Evolutionary conservation across 192 early-diverging fungal genomes (phyloP), one percentile per base, ranked within the genome.

Genomic region (Geranomyces michiganensis): DNA sequence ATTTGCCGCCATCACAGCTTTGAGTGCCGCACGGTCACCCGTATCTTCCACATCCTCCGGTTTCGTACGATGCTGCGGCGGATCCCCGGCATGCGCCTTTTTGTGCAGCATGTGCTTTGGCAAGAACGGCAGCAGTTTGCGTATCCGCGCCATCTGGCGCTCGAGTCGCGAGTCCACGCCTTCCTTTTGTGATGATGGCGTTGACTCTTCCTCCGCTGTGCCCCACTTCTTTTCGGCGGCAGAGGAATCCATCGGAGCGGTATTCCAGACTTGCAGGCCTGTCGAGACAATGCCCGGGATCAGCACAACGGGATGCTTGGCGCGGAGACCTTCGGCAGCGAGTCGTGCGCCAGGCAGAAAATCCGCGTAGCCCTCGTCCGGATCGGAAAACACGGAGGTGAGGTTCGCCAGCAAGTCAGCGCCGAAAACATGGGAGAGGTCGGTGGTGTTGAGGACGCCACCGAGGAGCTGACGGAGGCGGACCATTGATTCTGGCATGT

Each of bases 251-350:
- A 33, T 32, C 7, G 55, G 53, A 17, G 61, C 53, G 10, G 70
- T 36, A 46, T 90, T 91, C 94, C 94, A 96, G 65, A 91, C 93
- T 77, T 95, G 94, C 24, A 96, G 79, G 0, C 91, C 93, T 9
- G 93, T 91, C 0, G 91, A 92, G 12, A 93, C 91, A 68, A 95
- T 93, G 13, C 94, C 94, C 0, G 94, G 94, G 14, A 96, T 90
- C 62, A 96, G 70, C 0, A 93, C 84, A 0, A 96, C 92, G 53
- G 89, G 88, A 62, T 82, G 76, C 71, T 75, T 75, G 2, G 61
- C 67, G 17, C 22, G 41, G n/a, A 75, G 19, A 5, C 74, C 74
- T 10, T 69, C 61, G n/a, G 29, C 48, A n/a, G 74, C 74, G 36
- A 75, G 61, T 31, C 67, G 41, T 27, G 65, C 65, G 19, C 74